These are phyloP conservation scores for Chaetomiaceae sp. DNA, from an alignment of 2,329 filamentous ascomycete genomes.

Conservation along the genomic window DNA sequence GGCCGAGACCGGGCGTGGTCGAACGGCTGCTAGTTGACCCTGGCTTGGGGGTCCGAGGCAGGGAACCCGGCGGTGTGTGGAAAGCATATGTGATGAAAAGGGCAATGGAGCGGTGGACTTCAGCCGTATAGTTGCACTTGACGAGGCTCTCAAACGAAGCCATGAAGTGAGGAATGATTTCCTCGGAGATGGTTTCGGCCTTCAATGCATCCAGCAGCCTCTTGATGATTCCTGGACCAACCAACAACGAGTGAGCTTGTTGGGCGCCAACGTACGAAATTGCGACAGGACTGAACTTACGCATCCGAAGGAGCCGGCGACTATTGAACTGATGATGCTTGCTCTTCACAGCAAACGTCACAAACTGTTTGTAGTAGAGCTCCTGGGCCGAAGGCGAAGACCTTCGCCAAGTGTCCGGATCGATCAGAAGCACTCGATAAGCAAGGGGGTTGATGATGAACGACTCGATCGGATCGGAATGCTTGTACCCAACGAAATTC, in stretches of 20 bases:
- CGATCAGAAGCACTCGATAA: constrained; percentile 85
- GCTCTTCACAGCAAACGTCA: constrained; percentile 81
- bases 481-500: constrained; percentile 82
- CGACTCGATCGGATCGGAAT: constrained; percentile 71
- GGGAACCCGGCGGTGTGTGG: constrained; percentile 50
- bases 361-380: constrained; percentile 89
- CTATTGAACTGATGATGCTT: constrained; percentile 91
- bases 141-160: constrained; percentile 73
- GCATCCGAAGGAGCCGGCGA: constrained; percentile 79
- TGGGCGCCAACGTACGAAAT: neutral
- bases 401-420: constrained; percentile 87
- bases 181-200: constrained; percentile 66
- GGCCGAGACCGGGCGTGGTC: constrained; percentile 33
- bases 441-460: constrained; percentile 94
- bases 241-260: no score
- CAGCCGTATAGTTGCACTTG: constrained; percentile 72
- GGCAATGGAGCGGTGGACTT: constrained; percentile 79
- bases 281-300: constrained; percentile 49
- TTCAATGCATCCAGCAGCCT: constrained; percentile 86
- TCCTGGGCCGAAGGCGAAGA: constrained; percentile 71
- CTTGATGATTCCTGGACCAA: constrained; percentile 71
- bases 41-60: constrained; percentile 47
- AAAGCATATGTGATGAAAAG: constrained; percentile 91
- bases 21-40: constrained; percentile 34
- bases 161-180: constrained; percentile 70